Percentiles rank a stretch among this genome's conserved stretches.
Evolutionary conservation across 352 stramenopile genomes (phyloP).

Genomic region (Globisporangium viniferum): DNA sequence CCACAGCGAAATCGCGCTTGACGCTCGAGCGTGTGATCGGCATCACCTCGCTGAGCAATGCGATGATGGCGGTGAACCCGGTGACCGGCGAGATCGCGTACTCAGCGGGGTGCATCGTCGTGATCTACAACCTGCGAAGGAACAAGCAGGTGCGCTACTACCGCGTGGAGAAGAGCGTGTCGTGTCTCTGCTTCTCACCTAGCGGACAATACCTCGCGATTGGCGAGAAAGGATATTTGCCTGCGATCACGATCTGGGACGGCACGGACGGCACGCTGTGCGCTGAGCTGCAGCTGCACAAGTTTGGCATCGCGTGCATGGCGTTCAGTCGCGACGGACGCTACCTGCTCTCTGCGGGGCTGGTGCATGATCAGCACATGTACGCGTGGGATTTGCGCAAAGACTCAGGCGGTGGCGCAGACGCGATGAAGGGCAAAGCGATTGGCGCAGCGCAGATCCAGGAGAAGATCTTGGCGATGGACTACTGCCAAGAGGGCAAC

Average conservation of each 20-base stretch:
- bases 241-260: slow-evolving; percentile 87
- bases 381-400: slow-evolving; percentile 65
- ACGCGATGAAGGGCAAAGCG: slow-evolving; percentile 28
- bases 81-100: slow-evolving; percentile 84
- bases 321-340: slow-evolving; percentile 65
- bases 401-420: slow-evolving; percentile 1
- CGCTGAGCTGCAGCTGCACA: slow-evolving; percentile 78
- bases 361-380: slow-evolving; percentile 83
- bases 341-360: slow-evolving; percentile 63
- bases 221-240: slow-evolving; percentile 82
- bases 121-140: slow-evolving; percentile 85
- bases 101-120: slow-evolving; percentile 83
- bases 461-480: slow-evolving; percentile 69
- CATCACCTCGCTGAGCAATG: slow-evolving; percentile 70
- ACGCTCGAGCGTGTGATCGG: slow-evolving; percentile 82
- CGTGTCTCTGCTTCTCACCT: slow-evolving; percentile 78
- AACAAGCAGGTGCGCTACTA: slow-evolving; percentile 90
- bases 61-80: slow-evolving; percentile 71
- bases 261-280: slow-evolving; percentile 69
- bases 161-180: slow-evolving; percentile 81
- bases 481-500: slow-evolving; percentile 67
- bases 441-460: slow-evolving; percentile 49
- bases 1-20: slow-evolving; percentile 39
- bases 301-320: slow-evolving; percentile 81
- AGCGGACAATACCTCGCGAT: slow-evolving; percentile 85